Evolutionary conservation across 2,329 filamentous ascomycete species (phyloP).

Genomic region (Lasiodiplodia citricola): DNA sequence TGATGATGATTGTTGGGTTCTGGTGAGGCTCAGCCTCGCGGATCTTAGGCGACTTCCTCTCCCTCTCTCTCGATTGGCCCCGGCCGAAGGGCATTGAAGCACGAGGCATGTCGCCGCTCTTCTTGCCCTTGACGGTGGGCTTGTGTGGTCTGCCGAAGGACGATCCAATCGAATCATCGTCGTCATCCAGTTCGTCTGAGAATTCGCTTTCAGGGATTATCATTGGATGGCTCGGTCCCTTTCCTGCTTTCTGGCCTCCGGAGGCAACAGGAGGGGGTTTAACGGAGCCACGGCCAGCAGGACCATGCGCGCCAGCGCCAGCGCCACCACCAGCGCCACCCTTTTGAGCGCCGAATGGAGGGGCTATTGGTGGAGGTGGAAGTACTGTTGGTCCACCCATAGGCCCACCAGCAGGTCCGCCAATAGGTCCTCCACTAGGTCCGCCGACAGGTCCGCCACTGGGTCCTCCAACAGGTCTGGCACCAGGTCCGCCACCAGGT

Average conservation of each 20-base stretch:
- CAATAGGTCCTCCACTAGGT: not conserved
- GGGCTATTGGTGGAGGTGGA: not conserved
- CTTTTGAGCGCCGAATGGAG: not conserved
- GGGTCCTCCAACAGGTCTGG: too few relatives aligned
- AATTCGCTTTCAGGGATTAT: not conserved
- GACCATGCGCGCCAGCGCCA: too few relatives aligned
- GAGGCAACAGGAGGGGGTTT: not conserved
- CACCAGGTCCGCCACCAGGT: too few relatives aligned
- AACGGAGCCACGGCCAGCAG: not conserved
- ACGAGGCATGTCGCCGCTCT: not conserved
- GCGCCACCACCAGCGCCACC: not conserved
- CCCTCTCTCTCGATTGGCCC: not conserved
- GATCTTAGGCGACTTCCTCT: not conserved
- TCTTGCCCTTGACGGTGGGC: not conserved
- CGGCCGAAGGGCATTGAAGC: not conserved
- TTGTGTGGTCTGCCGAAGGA: not conserved
- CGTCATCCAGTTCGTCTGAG: not conserved
- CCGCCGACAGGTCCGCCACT: too few relatives aligned
- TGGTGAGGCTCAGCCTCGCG: not conserved
- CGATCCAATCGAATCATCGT: not conserved
- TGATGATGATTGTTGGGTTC: conserved; percentile 3
- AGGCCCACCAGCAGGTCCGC: not conserved
- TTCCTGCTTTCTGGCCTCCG: not conserved
- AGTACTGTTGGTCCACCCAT: not conserved
- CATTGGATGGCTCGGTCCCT: not conserved